Percentiles rank a stretch among this genome's conserved stretches.
These are phyloP conservation scores for Berberis thunbergii DNA, from an alignment of 164 flowering plant species.

Conservation along the genomic window DNA sequence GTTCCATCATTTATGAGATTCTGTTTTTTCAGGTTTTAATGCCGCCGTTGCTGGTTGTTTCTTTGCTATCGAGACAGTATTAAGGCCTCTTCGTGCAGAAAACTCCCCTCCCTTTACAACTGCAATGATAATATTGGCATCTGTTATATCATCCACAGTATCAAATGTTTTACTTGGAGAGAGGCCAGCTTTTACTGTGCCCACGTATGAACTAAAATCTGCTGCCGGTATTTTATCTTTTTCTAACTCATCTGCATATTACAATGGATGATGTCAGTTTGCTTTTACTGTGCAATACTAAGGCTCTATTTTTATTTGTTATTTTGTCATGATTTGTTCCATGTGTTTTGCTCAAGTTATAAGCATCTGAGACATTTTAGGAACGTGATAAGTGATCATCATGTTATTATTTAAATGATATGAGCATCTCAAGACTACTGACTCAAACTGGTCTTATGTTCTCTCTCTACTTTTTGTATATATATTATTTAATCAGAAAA, in stretches of 20 bases:
- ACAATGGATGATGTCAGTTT: background rate
- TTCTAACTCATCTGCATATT: slow-evolving; percentile 12
- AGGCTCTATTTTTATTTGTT: background rate
- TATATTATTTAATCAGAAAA: too few relatives aligned
- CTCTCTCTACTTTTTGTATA: too few relatives aligned
- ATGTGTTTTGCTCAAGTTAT: too few relatives aligned
- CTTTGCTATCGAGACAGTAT: slow-evolving; percentile 94
- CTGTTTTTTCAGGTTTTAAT: slow-evolving; percentile 67
- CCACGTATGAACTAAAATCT: slow-evolving; percentile 93
- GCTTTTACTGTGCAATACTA: background rate
- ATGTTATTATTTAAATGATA: too few relatives aligned
- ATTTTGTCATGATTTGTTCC: background rate
- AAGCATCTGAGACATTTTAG: too few relatives aligned
- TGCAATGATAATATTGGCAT: slow-evolving; percentile 96
- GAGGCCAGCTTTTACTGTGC: slow-evolving; percentile 94
- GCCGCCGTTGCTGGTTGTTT: slow-evolving; percentile 99
- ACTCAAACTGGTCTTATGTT: too few relatives aligned
- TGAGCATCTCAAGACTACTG: too few relatives aligned
- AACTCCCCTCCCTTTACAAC: slow-evolving; percentile 99
- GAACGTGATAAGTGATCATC: too few relatives aligned
- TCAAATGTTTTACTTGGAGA: slow-evolving; percentile 89
- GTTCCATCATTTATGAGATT: background rate
- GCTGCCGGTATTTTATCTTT: slow-evolving; percentile 83
- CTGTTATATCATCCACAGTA: slow-evolving; percentile 94
- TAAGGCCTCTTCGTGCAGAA: slow-evolving; percentile 96